phyloP scores from a whole-genome alignment of 768 basidiomycete genomes.

The Phanerochaete sordida region DNA sequence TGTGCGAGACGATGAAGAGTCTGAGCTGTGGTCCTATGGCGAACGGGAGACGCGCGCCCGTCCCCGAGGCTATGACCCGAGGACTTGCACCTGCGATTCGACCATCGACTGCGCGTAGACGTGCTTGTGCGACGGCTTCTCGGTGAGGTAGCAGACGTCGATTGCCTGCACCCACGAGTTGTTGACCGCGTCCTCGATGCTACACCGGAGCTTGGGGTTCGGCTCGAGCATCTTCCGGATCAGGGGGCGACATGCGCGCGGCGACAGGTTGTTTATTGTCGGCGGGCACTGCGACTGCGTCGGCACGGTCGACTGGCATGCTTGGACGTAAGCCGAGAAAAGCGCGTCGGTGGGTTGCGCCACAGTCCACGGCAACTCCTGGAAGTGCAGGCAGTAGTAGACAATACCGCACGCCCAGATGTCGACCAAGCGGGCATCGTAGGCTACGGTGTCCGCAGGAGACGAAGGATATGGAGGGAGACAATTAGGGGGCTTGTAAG shows the following conservation, averaged over 20 bases:
- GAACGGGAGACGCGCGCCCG: not conserved
- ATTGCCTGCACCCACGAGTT: constrained; percentile 79
- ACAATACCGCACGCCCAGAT: constrained; percentile 98
- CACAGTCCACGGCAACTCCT: constrained; percentile 96
- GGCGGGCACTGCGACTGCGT: constrained; percentile 44
- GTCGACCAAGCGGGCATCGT: constrained; percentile 95
- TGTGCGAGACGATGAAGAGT: constrained; percentile 1
- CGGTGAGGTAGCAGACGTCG: constrained; percentile 73
- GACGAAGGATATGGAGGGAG: constrained; percentile 20
- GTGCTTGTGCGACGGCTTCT: constrained; percentile 69
- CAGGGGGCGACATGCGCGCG: constrained; percentile 77
- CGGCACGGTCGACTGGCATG: constrained; percentile 46
- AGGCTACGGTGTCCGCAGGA: constrained; percentile 51
- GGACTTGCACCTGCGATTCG: constrained; percentile 47
- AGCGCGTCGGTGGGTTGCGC: constrained; percentile 81
- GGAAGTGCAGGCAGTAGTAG: constrained; percentile 98
- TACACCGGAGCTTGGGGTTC: constrained; percentile 69
- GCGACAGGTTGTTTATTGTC: constrained; percentile 87
- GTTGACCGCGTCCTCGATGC: constrained; percentile 77
- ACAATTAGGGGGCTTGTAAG: constrained; percentile 36
- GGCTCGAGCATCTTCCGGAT: constrained; percentile 96
- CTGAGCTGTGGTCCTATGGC: not conserved
- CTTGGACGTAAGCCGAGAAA: constrained; percentile 71
- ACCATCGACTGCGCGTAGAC: constrained; percentile 47
- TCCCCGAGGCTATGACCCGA: constrained; percentile 12